Evolutionary conservation across 768 basidiomycete species (phyloP), one percentile per base, ranked within the genome.

Genomic region (Boletellus emodensis): DNA sequence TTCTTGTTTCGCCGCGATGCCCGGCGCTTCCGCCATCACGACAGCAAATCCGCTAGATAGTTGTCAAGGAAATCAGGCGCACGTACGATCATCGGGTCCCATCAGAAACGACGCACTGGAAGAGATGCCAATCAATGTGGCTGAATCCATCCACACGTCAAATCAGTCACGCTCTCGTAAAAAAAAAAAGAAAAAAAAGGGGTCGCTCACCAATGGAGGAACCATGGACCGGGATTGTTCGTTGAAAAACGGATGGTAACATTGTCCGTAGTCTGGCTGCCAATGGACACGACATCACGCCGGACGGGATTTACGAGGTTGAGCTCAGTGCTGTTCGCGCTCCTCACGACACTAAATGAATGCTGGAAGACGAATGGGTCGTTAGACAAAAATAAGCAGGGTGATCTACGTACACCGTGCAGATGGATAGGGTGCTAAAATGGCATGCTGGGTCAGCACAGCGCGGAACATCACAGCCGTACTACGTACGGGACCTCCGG

Each of bases 191-290:
- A 36, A 4, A 11, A 10, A 38, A 11, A 10, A 18, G 6, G 3
- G 7, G 13, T 32, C 6, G 32, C 58, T 59, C 48, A 70, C 66
- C 68, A 78, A 56, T 77, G 77, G 40, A 78, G 61, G 63, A 78
- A 70, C 79, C 82, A 84, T 10, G 79, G 78, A 11, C 85, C 85
- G 1, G 85, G 72, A 62, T 87, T 87, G 54, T 87, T 78, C 1
- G 83, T 84, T 22, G 66, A 59, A 64, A 83, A 86, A 44, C 83
- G 76, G 44, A 87, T 71, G 5, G 76, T 77, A 18, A 80, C 79
- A 57, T 76, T 65, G 68, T 78, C 65, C 3, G 46, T 55, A 60
- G 75, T 40, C 0, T 20, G 36, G 3, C 12, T 40, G 12, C 67
- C 68, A 0, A 62, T 47, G 32, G 57, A 62, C 15, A 70, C 64